A percentile compares a stretch with the other conserved stretches of the same genome.
Evolutionary conservation across 345 rosid genomes (phyloP).

Genomic region (Syzygium aqueum): DNA sequence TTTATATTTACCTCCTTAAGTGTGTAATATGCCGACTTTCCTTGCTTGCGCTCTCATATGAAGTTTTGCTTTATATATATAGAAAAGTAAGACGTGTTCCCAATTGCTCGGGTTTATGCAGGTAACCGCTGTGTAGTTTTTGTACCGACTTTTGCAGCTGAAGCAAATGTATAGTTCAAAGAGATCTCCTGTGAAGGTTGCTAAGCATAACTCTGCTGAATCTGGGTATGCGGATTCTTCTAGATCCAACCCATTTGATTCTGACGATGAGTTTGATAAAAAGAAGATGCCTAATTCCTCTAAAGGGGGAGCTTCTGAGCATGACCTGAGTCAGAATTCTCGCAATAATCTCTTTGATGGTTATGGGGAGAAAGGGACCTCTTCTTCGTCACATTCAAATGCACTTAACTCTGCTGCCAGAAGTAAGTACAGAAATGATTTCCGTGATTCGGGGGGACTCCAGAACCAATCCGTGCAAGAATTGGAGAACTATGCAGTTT

Average conservation of each 20-base stretch:
- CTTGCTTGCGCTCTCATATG: background rate
- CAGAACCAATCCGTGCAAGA: conserved; percentile 88
- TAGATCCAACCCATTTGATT: conserved; percentile 68
- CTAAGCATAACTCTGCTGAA: conserved; percentile 44
- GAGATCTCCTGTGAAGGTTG: conserved; percentile 54
- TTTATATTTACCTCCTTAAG: background rate
- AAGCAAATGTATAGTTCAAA: conserved; percentile 49
- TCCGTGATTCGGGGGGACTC: conserved; percentile 73
- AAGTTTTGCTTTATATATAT: background rate
- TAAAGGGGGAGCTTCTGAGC: conserved; percentile 46
- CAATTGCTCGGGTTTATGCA: background rate
- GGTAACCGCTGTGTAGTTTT: background rate
- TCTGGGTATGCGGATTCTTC: conserved; percentile 25
- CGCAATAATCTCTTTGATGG: conserved; percentile 51
- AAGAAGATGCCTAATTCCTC: conserved; percentile 43
- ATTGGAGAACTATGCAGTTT: conserved; percentile 73
- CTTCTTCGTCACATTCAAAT: conserved; percentile 24
- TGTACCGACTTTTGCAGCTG: background rate
- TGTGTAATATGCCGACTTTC: background rate
- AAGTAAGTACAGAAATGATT: conserved; percentile 68
- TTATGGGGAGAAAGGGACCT: conserved; percentile 16
- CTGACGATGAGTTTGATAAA: conserved; percentile 55
- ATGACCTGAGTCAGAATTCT: conserved; percentile 18
- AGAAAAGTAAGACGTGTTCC: background rate
- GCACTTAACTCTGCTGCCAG: conserved; percentile 22